Percentiles rank a stretch among this genome's conserved stretches.
Conservation (phyloP, 2,329 filamentous ascomycete species). For the Pyrenochaeta sp. region DNA sequence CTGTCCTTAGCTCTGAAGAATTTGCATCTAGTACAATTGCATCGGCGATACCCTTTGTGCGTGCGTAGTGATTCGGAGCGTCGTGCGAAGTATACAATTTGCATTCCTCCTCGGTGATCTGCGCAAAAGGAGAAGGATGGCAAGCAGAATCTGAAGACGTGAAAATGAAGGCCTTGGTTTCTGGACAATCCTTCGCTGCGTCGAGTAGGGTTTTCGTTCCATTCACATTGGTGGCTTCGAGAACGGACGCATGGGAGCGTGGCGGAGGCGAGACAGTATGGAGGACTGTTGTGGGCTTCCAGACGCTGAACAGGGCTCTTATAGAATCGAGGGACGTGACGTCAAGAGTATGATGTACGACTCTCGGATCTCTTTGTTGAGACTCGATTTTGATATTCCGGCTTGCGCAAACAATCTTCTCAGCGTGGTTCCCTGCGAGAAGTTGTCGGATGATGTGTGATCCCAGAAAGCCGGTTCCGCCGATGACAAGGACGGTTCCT, state of each 20-base stretch:
- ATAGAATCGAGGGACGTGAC: conserved; percentile 51
- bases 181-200: conserved; percentile 40
- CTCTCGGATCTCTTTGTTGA: conserved; percentile 33
- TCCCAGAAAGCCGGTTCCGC: conserved; percentile 59
- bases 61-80: conserved; percentile 20
- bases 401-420: conserved; percentile 52
- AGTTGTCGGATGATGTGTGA: conserved; percentile 55
- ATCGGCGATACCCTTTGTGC: conserved; percentile 32
- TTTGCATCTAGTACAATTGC: conserved; percentile 24
- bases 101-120: conserved; percentile 18
- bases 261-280: conserved; percentile 54
- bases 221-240: conserved; percentile 52
- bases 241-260: background rate
- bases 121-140: conserved; percentile 2
- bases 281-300: conserved; percentile 54
- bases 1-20: conserved; percentile 51
- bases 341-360: conserved; percentile 46
- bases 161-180: conserved; percentile 57
- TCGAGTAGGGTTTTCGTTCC: conserved; percentile 56
- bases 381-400: conserved; percentile 46
- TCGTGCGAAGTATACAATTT: conserved; percentile 12
- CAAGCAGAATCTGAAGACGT: conserved; percentile 37
- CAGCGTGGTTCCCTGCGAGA: conserved; percentile 42
- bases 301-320: conserved; percentile 47
- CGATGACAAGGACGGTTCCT: conserved; percentile 50